Conservation (phyloP, 495 filamentous ascomycete genomes). For the Tetracladium setigerum region DNA sequence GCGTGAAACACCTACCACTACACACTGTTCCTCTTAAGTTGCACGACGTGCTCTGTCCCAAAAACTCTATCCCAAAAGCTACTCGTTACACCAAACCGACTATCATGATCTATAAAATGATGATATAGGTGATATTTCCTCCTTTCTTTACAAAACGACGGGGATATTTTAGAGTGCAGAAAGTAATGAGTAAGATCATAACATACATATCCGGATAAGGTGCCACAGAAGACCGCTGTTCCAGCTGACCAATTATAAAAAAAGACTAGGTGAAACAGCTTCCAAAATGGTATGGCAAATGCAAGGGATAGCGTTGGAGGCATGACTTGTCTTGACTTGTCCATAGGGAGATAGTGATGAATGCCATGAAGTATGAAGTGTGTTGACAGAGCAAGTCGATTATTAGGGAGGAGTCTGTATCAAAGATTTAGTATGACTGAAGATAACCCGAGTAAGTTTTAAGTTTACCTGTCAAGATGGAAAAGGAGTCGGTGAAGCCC, state of each 20-base stretch:
- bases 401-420: slow-evolving; percentile 77
- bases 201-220: slow-evolving; percentile 89
- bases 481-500: slow-evolving; percentile 85
- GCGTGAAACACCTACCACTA: too few relatives aligned
- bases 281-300: slow-evolving; percentile 88
- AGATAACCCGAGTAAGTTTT: slow-evolving; percentile 2
- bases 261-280: slow-evolving; percentile 78
- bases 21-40: slow-evolving; percentile 12
- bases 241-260: slow-evolving; percentile 80
- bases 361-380: slow-evolving; percentile 97
- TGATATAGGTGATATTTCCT: slow-evolving; percentile 97
- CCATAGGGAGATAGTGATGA: slow-evolving; percentile 98
- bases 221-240: slow-evolving; percentile 72
- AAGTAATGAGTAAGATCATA: slow-evolving; percentile 99
- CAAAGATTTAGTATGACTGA: slow-evolving; percentile 17
- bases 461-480: slow-evolving; percentile 77
- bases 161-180: slow-evolving; percentile 90
- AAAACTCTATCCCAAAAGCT: slow-evolving; percentile 94
- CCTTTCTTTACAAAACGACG: slow-evolving; percentile 74
- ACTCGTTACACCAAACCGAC: slow-evolving; percentile 94
- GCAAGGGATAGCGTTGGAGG: slow-evolving; percentile 83
- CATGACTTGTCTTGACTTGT: slow-evolving; percentile 94
- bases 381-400: slow-evolving; percentile 71
- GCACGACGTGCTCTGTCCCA: slow-evolving; percentile 67
- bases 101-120: slow-evolving; percentile 93